Conservation (phyloP, 1,284 basidiomycete species). For the Sporisorium reilianum region DNA sequence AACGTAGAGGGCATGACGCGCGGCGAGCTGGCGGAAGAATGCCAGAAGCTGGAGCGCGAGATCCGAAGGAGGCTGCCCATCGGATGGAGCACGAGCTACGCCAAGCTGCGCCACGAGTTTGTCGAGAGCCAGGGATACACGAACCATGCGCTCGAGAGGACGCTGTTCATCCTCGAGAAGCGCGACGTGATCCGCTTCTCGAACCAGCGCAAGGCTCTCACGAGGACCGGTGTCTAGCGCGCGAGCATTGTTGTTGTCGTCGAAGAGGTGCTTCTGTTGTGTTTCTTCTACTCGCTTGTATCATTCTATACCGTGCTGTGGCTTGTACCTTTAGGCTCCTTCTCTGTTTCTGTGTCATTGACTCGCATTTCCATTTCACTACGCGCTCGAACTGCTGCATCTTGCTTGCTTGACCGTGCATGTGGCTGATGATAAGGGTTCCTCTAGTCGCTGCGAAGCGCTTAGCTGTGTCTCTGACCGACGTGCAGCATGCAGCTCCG, state of each 20-base stretch:
- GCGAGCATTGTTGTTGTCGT: not conserved
- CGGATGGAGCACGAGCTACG: conserved; percentile 96
- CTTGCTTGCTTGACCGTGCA: not conserved
- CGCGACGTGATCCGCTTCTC: conserved; percentile 92
- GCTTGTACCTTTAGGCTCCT: conserved; percentile 14
- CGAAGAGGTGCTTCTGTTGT: not conserved
- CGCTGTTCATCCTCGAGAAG: conserved; percentile 92
- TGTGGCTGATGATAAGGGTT: not conserved
- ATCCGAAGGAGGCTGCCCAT: conserved; percentile 88
- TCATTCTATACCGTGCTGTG: conserved; percentile 41
- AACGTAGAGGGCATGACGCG: conserved; percentile 93
- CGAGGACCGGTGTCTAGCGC: conserved; percentile 64
- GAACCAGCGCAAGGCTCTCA: conserved; percentile 66
- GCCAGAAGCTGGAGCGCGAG: conserved; percentile 91
- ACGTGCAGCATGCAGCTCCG: not conserved
- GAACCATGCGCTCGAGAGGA: conserved; percentile 87
- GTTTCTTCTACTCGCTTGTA: not conserved
- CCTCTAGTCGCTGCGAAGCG: not conserved
- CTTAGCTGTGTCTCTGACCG: not conserved
- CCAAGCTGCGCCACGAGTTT: conserved; percentile 93
- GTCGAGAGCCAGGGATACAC: conserved; percentile 83
- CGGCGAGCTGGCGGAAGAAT: conserved; percentile 93
- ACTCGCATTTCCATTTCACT: conserved; percentile 6
- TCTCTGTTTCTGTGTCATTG: conserved; percentile 7
- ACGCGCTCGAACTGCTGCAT: not conserved